Percentiles rank a stretch among this genome's conserved stretches.
phyloP scores from a whole-genome alignment of 345 rosid genomes.

The Aquilaria malaccensis region DNA sequence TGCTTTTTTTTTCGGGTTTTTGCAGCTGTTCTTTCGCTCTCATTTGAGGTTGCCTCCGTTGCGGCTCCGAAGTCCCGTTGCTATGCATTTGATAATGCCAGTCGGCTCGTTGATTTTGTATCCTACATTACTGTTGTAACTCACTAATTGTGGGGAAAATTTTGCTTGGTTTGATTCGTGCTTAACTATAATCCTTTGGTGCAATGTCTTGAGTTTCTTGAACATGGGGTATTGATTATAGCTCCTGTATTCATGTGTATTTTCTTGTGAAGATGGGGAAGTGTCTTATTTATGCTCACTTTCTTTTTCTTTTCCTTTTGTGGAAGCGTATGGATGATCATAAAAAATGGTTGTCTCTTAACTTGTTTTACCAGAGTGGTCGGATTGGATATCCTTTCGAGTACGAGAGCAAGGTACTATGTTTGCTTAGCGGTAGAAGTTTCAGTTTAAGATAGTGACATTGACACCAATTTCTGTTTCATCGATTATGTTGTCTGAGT shows the following conservation, averaged over 20 bases:
- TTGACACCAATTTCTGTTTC: neutral
- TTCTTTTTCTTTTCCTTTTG: neutral
- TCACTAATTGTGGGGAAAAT: too few relatives aligned
- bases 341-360: conserved; percentile 33
- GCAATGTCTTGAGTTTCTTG: too few relatives aligned
- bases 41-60: conserved; percentile 33
- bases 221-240: neutral
- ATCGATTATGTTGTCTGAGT: neutral
- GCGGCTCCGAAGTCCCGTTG: conserved; percentile 63
- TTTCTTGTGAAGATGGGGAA: neutral
- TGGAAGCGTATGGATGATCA: neutral
- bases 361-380: conserved; percentile 45
- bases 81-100: conserved; percentile 82
- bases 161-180: too few relatives aligned
- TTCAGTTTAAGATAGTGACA: neutral
- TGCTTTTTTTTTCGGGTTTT: neutral
- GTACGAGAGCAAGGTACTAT: conserved; percentile 59
- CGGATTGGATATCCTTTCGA: conserved; percentile 61
- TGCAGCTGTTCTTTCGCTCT: conserved; percentile 41
- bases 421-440: conserved; percentile 2
- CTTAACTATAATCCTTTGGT: too few relatives aligned
- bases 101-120: conserved; percentile 92
- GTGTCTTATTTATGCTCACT: neutral
- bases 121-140: conserved; percentile 32
- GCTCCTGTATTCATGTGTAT: neutral